Evolutionary conservation across 1,139 yeast genomes (phyloP).

Genomic region (Kodamaea sp.): DNA sequence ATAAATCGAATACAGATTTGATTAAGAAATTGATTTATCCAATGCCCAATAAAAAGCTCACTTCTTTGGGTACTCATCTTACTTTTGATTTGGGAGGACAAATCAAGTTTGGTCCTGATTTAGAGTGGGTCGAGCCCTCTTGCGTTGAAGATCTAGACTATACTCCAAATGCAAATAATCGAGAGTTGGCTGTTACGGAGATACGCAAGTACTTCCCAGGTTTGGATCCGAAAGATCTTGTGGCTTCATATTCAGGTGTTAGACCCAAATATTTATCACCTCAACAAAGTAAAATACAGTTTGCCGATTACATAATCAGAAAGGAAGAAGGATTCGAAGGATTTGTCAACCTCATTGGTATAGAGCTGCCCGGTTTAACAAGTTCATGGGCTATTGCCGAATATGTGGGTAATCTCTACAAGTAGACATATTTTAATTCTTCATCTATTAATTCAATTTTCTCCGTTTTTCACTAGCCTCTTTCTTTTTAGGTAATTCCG

Average conservation of each 20-base stretch:
- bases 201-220: constrained; percentile 62
- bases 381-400: constrained; percentile 79
- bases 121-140: constrained; percentile 58
- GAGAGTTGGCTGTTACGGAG: constrained; percentile 54
- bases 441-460: constrained; percentile 9
- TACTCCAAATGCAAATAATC: constrained; percentile 43
- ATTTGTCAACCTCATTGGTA: constrained; percentile 74
- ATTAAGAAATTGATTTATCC: constrained; percentile 65
- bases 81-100: constrained; percentile 82
- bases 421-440: constrained; percentile 1
- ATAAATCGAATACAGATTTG: constrained; percentile 25
- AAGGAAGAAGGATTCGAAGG: constrained; percentile 69
- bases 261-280: constrained; percentile 67
- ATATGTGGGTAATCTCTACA: constrained; percentile 50
- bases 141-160: constrained; percentile 37
- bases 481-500: constrained; percentile 55
- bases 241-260: constrained; percentile 75
- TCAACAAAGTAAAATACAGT: constrained; percentile 34
- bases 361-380: constrained; percentile 89
- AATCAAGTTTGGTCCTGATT: constrained; percentile 81
- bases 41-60: constrained; percentile 67
- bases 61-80: constrained; percentile 82
- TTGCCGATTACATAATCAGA: constrained; percentile 70
- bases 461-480: constrained; percentile 19
- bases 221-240: constrained; percentile 47